Base-by-base conservation (phyloP, 805 yeast species). In the Danielozyma ontarioensis region DNA sequence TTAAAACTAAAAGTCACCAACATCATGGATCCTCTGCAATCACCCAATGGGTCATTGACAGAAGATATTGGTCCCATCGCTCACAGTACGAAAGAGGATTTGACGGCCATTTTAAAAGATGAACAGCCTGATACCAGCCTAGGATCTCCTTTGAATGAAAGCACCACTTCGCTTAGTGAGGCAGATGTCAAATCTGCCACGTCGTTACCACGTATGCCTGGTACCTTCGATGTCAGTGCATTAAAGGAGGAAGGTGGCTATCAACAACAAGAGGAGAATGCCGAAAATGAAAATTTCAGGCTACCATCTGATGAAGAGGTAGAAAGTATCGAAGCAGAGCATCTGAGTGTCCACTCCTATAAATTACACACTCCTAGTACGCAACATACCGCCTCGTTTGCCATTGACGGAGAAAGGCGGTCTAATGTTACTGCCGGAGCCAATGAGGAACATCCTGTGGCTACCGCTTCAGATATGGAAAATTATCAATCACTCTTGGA, bases 181-280 rank as follows among this genome's bases (percentile, higher is more conserved):
- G 26, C 6, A 5, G 26, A 24, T 14, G 22, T 19, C 8, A 11
- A 4, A 11, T 5, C 6, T 10, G 17, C 27, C 27, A 13, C 14
- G 14, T 17, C 14, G 11, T 42, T 68, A 13, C 77, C 76, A 5
- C 51, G 76, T 18, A 53, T 63, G 41, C 70, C 73, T 1, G 77
- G 70, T 2, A 62, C 73, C 1, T 50, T 64, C 35, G 59, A 68
- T 32, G 74, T 74, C 32, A 68, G 59, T 23, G 81, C 74, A 1
- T 46, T 72, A 24, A 57, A 62, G n/a, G 17, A 34, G 22, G 34
- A 33, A 14, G n/a, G 24, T 17, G 33, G 27, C 28, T n/a, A n/a
- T n/a, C n/a, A 29, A 34, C 26, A 21, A 22, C 29, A 28, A 24
- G 10, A 31, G 33, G 26, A 41, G 42, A 32, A 24, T 36, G 14